Percentiles rank a stretch among this genome's conserved stretches.
Evolutionary conservation across 2,329 filamentous ascomycete genomes (phyloP).

Genomic region (Onygenales sp.): DNA sequence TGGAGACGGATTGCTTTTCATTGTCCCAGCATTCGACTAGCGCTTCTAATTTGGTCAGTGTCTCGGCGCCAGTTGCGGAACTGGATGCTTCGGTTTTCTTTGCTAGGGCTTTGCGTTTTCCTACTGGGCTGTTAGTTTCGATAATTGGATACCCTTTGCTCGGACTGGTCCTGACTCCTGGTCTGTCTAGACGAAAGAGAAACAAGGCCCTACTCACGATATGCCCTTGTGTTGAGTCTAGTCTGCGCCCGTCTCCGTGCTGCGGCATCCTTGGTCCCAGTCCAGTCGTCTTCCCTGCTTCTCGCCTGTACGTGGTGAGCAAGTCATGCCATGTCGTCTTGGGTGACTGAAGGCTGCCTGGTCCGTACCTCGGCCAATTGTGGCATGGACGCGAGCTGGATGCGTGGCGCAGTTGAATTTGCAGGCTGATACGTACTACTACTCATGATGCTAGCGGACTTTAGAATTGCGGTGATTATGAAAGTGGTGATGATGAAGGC

Average conservation of each 20-base stretch:
- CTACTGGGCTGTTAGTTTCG: constrained; percentile 17
- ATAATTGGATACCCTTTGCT: constrained; percentile 3
- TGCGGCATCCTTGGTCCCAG: constrained; percentile 34
- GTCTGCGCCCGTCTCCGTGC: constrained; percentile 36
- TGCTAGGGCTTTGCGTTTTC: constrained; percentile 24
- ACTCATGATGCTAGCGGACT: no score
- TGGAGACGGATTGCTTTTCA: constrained; percentile 23
- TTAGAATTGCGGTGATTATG: no score
- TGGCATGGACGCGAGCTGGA: constrained; percentile 25
- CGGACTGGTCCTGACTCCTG: no score
- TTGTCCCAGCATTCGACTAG: constrained; percentile 27
- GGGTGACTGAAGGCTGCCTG: constrained; percentile 3
- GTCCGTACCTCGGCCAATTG: constrained; percentile 31
- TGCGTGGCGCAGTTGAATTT: constrained; percentile 11
- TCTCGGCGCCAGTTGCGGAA: constrained; percentile 7
- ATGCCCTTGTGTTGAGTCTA: constrained; percentile 39
- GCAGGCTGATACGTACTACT: no score
- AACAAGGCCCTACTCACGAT: constrained; percentile 25
- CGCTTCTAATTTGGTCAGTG: constrained; percentile 19
- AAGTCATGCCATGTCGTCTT: constrained; percentile 17
- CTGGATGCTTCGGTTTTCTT: constrained; percentile 12
- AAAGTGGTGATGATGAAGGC: background rate
- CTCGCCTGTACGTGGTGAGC: constrained; percentile 26
- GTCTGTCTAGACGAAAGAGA: background rate
- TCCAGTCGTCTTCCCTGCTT: constrained; percentile 37